Evolutionary conservation across 73 alveolate genomes (phyloP).

Genomic region (Tetrahymena malaccensis): DNA sequence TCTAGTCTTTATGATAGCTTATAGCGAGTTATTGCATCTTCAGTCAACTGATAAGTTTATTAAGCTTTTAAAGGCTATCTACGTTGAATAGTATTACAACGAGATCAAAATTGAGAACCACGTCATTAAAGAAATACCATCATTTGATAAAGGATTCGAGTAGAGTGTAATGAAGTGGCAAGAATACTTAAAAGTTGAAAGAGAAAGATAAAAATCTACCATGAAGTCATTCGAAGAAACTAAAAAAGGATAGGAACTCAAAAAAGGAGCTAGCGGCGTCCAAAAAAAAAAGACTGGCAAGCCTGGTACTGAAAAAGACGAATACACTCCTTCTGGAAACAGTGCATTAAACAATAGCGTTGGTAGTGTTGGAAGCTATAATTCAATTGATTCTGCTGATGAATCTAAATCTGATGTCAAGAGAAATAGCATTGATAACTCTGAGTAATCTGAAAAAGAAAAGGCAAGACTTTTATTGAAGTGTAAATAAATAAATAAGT

Average conservation of each 20-base stretch:
- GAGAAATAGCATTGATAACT: neutral
- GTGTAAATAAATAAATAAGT: neutral
- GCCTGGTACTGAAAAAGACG: conserved; percentile 48
- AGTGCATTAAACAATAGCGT: neutral
- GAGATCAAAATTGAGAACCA: neutral
- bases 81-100: neutral
- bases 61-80: conserved; percentile 3
- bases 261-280: neutral
- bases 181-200: conserved; percentile 11
- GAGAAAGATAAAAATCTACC: conserved; percentile 4
- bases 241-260: neutral
- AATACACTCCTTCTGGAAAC: neutral
- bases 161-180: conserved; percentile 21
- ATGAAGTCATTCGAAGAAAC: neutral
- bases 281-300: conserved; percentile 28
- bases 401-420: neutral
- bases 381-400: neutral
- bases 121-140: conserved; percentile 4
- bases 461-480: neutral
- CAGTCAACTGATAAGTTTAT: conserved; percentile 11
- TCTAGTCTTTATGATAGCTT: conserved; percentile 20
- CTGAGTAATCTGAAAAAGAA: neutral
- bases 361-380: conserved; percentile 13
- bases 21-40: conserved; percentile 25
- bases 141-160: conserved; percentile 24